phyloP scores from a whole-genome alignment of 1,284 basidiomycete genomes.

The Rhodotorula glutinis region DNA sequence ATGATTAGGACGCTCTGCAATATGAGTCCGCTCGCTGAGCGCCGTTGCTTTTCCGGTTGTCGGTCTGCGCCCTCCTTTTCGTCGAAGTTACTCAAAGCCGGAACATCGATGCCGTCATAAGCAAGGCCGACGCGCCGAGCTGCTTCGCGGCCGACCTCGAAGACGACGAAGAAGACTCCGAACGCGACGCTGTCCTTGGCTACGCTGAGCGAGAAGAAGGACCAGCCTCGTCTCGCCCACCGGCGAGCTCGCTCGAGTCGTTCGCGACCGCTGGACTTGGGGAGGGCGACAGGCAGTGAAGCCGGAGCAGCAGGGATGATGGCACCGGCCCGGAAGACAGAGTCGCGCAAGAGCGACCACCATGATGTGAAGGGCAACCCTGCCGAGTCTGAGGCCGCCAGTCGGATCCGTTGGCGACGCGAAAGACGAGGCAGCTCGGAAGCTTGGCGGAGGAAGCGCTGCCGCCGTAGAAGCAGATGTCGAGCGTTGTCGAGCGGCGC shows the following conservation, averaged over 20 bases:
- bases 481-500: conserved; percentile 51
- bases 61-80: not conserved
- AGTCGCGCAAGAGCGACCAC: conserved; percentile 25
- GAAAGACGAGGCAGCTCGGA: not conserved
- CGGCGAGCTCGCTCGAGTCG: conserved; percentile 33
- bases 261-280: conserved; percentile 35
- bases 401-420: not conserved
- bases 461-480: conserved; percentile 44
- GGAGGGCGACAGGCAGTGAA: not conserved
- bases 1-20: conserved; percentile 45
- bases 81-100: not conserved
- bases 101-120: conserved; percentile 18
- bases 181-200: conserved; percentile 47
- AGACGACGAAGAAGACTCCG: conserved; percentile 49
- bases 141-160: conserved; percentile 47
- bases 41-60: conserved; percentile 10
- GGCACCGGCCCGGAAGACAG: conserved; percentile 19
- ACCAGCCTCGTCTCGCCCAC: conserved; percentile 44
- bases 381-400: not conserved
- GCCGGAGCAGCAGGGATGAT: not conserved
- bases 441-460: conserved; percentile 27
- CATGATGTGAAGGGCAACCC: conserved; percentile 23
- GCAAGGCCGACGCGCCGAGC: conserved; percentile 43
- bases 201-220: conserved; percentile 46
- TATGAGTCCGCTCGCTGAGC: conserved; percentile 15